These are phyloP conservation scores for Salix suchowensis DNA, from an alignment of 345 rosid species.

Conservation along the genomic window DNA sequence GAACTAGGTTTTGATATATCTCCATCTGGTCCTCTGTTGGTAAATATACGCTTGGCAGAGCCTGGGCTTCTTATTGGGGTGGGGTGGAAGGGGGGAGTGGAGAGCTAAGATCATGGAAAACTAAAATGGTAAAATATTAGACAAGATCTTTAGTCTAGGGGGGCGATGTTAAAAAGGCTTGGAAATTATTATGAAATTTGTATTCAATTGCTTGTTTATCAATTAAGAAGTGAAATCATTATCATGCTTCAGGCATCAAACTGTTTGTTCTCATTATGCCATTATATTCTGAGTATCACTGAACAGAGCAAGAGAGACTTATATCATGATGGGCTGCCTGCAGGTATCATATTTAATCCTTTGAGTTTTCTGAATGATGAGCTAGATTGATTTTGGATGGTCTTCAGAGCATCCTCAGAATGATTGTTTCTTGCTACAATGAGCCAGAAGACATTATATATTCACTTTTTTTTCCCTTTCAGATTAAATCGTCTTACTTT, in stretches of 20 bases:
- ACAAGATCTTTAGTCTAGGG: not conserved
- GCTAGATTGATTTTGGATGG: not conserved
- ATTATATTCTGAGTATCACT: conserved; percentile 1
- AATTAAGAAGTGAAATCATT: not conserved
- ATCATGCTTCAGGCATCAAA: not conserved
- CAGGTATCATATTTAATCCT: not conserved
- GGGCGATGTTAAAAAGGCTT: not conserved
- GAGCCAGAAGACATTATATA: conserved; percentile 4
- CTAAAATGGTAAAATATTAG: not conserved
- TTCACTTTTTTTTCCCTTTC: not conserved
- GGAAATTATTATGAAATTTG: not conserved
- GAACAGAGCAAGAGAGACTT: not conserved
- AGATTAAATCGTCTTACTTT: conserved; percentile 6
- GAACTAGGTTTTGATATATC: not conserved
- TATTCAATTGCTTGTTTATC: not conserved
- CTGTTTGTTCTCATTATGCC: not conserved
- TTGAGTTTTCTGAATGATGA: not conserved
- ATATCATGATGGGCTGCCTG: not conserved
- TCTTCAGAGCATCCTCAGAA: not conserved
- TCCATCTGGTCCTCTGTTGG: not conserved
- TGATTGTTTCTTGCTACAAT: conserved; percentile 7
- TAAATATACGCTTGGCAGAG: not conserved
- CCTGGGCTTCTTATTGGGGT: not conserved
- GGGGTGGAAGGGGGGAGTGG: not conserved
- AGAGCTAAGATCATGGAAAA: not conserved